phyloP scores from a whole-genome alignment of 2,329 filamentous ascomycete species.

The Colletotrichum endophyticum region DNA sequence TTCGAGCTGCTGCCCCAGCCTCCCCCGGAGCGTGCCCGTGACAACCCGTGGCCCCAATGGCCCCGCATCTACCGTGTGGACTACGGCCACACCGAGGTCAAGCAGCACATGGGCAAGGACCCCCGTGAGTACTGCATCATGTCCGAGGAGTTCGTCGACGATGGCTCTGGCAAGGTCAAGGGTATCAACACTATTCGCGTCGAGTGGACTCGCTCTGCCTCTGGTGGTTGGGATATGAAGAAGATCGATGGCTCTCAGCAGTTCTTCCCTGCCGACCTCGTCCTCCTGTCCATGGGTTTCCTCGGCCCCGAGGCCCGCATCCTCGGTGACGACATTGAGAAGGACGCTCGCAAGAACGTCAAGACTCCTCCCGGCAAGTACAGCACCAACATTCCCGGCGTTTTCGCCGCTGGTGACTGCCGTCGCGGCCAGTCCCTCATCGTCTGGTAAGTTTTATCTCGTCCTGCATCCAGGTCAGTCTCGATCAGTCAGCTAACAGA shows the following conservation, averaged over 20 bases:
- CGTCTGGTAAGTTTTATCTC: conserved; percentile 75
- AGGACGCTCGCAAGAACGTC: conserved; percentile 92
- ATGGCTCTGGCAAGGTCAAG: conserved; percentile 86
- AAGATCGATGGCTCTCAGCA: conserved; percentile 91
- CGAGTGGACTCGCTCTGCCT: conserved; percentile 90
- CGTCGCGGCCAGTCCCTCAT: conserved; percentile 94
- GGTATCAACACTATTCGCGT: conserved; percentile 96
- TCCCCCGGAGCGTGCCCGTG: conserved; percentile 84
- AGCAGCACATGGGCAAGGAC: conserved; percentile 94
- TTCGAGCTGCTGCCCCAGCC: conserved; percentile 95
- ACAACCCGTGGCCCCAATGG: conserved; percentile 99
- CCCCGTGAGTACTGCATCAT: conserved; percentile 98
- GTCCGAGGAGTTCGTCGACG: conserved; percentile 95
- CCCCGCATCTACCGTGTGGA: conserved; percentile 98
- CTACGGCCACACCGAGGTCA: conserved; percentile 95
- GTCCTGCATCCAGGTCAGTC: background rate
- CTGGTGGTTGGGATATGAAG: conserved; percentile 98
- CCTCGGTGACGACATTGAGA: conserved; percentile 86
- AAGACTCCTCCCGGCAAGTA: conserved; percentile 92
- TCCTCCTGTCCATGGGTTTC: conserved; percentile 97
- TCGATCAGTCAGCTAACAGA: conserved; percentile 35
- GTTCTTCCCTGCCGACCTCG: conserved; percentile 95
- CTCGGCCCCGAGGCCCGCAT: conserved; percentile 89
- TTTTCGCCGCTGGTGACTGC: conserved; percentile 95
- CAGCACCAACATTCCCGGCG: conserved; percentile 83